Evolutionary conservation across 2,329 filamentous ascomycete species (phyloP).

Genomic region (Exophiala mesophila): DNA sequence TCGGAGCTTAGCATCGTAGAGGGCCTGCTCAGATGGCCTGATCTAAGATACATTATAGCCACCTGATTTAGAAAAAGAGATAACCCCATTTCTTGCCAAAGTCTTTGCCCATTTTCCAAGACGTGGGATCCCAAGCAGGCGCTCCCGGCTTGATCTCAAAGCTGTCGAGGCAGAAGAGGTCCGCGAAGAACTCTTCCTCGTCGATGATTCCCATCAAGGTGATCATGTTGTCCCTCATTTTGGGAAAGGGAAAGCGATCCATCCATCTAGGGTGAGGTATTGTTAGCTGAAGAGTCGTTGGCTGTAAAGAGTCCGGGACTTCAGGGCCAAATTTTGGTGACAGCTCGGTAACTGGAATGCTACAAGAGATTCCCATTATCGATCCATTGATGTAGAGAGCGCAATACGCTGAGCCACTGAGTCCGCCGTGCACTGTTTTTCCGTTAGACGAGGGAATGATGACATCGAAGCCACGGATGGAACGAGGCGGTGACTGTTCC

Average conservation of each 20-base stretch:
- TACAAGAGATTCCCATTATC: slow-evolving; percentile 31
- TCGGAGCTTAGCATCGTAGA: neutral
- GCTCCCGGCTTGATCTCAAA: slow-evolving; percentile 30
- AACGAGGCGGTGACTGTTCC: too few species aligned
- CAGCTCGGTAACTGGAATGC: slow-evolving; percentile 24
- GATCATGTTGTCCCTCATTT: slow-evolving; percentile 38
- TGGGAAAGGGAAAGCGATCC: slow-evolving; percentile 40
- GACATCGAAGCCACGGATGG: too few species aligned
- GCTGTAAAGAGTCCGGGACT: slow-evolving; percentile 30
- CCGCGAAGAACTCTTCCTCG: slow-evolving; percentile 34
- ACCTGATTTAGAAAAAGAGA: slow-evolving; percentile 27
- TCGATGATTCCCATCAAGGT: slow-evolving; percentile 29
- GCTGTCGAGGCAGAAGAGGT: slow-evolving; percentile 33
- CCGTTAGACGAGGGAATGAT: too few species aligned
- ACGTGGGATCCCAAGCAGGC: slow-evolving; percentile 32
- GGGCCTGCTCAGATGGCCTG: neutral
- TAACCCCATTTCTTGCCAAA: slow-evolving; percentile 37
- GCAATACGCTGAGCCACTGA: slow-evolving; percentile 26
- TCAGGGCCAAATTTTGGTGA: slow-evolving; percentile 23
- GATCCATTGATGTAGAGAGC: slow-evolving; percentile 32
- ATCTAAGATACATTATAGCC: too few species aligned
- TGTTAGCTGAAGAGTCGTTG: slow-evolving; percentile 33
- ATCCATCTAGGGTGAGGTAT: slow-evolving; percentile 37
- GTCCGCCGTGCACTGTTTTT: too few species aligned
- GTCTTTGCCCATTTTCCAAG: slow-evolving; percentile 33